Evolutionary conservation across 164 flowering plant species (phyloP).

Genomic region (Stephania japonica): DNA sequence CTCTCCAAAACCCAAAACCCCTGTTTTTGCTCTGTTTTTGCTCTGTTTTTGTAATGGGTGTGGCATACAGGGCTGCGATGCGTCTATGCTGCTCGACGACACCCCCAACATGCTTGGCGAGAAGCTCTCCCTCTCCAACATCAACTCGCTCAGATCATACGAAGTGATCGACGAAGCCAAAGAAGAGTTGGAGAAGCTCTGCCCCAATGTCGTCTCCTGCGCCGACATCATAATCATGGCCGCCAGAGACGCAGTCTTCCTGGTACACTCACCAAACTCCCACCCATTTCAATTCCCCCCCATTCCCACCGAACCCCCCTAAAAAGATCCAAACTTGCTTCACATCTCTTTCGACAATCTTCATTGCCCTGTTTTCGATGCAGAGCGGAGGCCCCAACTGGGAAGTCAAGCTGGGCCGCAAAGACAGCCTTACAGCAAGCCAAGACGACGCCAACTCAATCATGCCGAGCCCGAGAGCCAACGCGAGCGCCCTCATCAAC

Average conservation of each 20-base stretch:
- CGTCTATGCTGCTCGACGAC: constrained; percentile 80
- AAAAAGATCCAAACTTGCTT: not conserved
- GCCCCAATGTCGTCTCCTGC: constrained; percentile 81
- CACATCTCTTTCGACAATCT: no score
- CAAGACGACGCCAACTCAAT: constrained; percentile 66
- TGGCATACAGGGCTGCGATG: constrained; percentile 87
- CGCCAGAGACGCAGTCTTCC: constrained; percentile 81
- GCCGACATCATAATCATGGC: constrained; percentile 97
- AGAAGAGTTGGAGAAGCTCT: constrained; percentile 52
- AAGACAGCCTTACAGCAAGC: constrained; percentile 77
- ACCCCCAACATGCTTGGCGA: constrained; percentile 85
- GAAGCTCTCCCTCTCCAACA: constrained; percentile 65
- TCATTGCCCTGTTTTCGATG: not conserved
- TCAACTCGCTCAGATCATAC: constrained; percentile 75
- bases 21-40: not conserved
- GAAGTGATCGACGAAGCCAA: constrained; percentile 77
- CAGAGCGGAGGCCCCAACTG: constrained; percentile 90
- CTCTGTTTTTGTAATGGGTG: not conserved
- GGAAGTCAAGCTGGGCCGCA: constrained; percentile 74
- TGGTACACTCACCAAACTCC: constrained; percentile 37
- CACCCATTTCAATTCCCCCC: not conserved
- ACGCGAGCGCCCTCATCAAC: constrained; percentile 53
- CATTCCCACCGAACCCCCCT: no score
- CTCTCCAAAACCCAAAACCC: not conserved
- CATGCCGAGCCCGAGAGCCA: constrained; percentile 92